Percentiles rank a stretch among this genome's conserved stretches.
phyloP scores from a whole-genome alignment of 2,329 filamentous ascomycete genomes.

The Myriosclerotinia duriaeana region DNA sequence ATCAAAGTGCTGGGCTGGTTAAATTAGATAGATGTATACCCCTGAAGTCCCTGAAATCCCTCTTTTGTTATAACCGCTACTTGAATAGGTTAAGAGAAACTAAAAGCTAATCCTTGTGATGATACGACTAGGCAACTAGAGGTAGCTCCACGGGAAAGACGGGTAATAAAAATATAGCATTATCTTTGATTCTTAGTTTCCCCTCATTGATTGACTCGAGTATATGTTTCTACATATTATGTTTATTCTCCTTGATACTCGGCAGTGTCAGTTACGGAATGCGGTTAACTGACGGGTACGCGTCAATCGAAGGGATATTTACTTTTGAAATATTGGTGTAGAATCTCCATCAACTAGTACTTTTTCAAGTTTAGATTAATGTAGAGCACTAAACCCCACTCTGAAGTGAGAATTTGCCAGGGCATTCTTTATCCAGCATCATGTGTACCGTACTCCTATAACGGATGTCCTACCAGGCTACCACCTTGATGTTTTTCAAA shows the following conservation, averaged over 20 bases:
- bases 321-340: not conserved
- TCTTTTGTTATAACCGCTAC: not conserved
- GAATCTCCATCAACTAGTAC: not conserved
- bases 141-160: not conserved
- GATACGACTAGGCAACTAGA: not conserved
- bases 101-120: not conserved
- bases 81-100: not conserved
- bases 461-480: conserved; percentile 2
- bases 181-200: not conserved
- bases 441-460: not conserved
- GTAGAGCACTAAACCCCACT: not conserved
- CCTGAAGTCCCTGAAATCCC: too few species aligned
- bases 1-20: not conserved
- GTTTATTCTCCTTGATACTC: not conserved
- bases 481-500: conserved; percentile 1
- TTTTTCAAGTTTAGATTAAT: not conserved
- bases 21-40: not conserved
- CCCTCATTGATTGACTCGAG: not conserved
- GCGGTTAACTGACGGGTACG: not conserved
- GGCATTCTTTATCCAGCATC: not conserved
- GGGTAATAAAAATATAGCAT: too few species aligned
- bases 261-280: not conserved
- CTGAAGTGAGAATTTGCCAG: not conserved
- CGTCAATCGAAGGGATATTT: not conserved
- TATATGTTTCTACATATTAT: not conserved